A percentile compares a stretch with the other conserved stretches of the same genome.
Evolutionary conservation across 345 rosid genomes (phyloP).

Genomic region (Gynandropsis gynandra): DNA sequence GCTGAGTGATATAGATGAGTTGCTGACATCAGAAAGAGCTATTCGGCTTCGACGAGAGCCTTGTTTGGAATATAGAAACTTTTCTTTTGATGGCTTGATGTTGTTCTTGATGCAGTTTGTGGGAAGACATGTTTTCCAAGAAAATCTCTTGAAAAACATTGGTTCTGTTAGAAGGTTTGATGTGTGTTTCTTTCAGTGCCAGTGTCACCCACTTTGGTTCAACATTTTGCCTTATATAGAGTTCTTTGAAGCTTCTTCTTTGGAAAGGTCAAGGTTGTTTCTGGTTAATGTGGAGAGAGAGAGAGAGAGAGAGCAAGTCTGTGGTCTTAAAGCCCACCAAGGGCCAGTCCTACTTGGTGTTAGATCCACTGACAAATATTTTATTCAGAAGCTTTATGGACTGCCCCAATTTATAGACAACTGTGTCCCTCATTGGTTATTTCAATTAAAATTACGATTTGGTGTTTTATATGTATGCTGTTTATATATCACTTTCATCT

Average conservation of each 20-base stretch:
- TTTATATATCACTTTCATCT: conserved; percentile 32
- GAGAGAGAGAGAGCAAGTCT: conserved; percentile 24
- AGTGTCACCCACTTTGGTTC: conserved; percentile 12
- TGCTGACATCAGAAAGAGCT: conserved; percentile 29
- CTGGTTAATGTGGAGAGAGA: conserved; percentile 12
- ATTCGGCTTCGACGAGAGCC: conserved; percentile 27
- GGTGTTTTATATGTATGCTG: conserved; percentile 13
- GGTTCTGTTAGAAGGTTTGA: conserved; percentile 20
- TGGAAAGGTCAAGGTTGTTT: conserved; percentile 13
- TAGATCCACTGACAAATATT: conserved; percentile 1
- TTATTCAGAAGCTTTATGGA: no score
- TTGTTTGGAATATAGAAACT: conserved; percentile 20
- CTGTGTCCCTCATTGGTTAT: no score
- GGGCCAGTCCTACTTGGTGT: conserved; percentile 3
- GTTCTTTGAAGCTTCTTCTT: conserved; percentile 28
- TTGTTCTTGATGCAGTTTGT: conserved; percentile 27
- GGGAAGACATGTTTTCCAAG: conserved; percentile 31
- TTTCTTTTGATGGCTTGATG: conserved; percentile 24
- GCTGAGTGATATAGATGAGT: conserved; percentile 33
- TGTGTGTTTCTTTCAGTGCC: conserved; percentile 13
- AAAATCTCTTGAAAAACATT: conserved; percentile 14
- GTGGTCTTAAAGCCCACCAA: conserved; percentile 20
- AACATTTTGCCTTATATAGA: conserved; percentile 20
- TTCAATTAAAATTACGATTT: conserved; percentile 17
- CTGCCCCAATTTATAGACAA: no score